These are phyloP conservation scores for Backusella parvicylindrica DNA, from an alignment of 192 early-diverging fungal genomes.

Conservation along the genomic window DNA sequence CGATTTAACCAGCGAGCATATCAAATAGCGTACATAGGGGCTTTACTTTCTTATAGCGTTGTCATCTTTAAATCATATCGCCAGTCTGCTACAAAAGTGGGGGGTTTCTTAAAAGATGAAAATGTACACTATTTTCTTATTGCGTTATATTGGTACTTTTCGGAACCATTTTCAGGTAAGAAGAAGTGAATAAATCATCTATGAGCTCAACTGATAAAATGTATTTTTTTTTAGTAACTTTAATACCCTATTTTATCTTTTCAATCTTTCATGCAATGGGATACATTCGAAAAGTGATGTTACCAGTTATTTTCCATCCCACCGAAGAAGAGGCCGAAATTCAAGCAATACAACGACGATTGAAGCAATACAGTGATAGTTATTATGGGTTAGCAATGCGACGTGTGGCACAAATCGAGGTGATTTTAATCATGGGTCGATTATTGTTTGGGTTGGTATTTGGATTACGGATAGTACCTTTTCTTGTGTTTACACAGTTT, in stretches of 20 bases:
- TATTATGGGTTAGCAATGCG: constrained; percentile 63
- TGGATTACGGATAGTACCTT: constrained; percentile 19
- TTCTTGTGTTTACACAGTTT: constrained; percentile 64
- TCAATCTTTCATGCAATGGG: constrained; percentile 71
- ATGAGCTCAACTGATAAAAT: background rate
- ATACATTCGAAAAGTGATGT: constrained; percentile 61
- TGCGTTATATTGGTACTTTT: constrained; percentile 63
- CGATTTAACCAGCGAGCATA: constrained; percentile 43
- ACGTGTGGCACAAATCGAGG: constrained; percentile 63
- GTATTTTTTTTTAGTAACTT: constrained; percentile 43
- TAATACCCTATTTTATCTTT: constrained; percentile 65
- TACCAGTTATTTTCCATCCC: constrained; percentile 61
- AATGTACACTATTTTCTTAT: constrained; percentile 75
- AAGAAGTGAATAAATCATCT: background rate
- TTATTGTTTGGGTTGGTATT: constrained; percentile 46
- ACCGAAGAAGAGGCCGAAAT: constrained; percentile 5
- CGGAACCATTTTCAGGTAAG: constrained; percentile 62
- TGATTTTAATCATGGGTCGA: constrained; percentile 62
- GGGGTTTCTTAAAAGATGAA: constrained; percentile 61
- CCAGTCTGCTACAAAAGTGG: constrained; percentile 46
- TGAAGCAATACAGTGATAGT: constrained; percentile 49
- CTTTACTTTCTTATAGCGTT: constrained; percentile 66
- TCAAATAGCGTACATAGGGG: constrained; percentile 62
- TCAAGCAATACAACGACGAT: constrained; percentile 39
- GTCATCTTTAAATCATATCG: constrained; percentile 77